Evolutionary conservation across 2,329 filamentous ascomycete genomes (phyloP), one percentile per base, ranked within the genome.

Genomic region (Torrubiellomyces zombiae): DNA sequence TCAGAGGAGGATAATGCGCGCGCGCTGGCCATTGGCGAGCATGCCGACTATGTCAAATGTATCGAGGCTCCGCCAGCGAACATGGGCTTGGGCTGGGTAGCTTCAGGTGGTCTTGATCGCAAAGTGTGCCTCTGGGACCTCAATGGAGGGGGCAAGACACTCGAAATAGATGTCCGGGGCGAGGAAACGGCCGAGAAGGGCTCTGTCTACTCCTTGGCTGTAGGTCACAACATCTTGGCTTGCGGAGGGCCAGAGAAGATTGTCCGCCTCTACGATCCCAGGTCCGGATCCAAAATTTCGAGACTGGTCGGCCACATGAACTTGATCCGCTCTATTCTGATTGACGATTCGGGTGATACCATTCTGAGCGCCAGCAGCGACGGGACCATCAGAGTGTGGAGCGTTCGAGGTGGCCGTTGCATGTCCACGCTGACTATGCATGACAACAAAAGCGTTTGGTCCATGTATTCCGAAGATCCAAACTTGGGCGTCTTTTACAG

Each of bases 381-480:
- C 48, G 83, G 92, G 53, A 95, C 89, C 0, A 76, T 98, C 56
- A 98, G 98, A 56, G 72, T 95, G 29, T 98, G 89, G 89, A 94
- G 85, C 37, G 75, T 95, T 38, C 89, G 80, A 8, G 86, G 83
- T 13, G 89, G 89, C 28, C 68, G 89, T 38, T 98, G 89, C 60
- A 86, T 95, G 76, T 82, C 94, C 51, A 98, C 89, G 1, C 67
- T 98, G 39, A 94, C 85, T 27, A 98, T 98, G 89, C 89, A 98
- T 54, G 92, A 92, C 44, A n/a, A n/a, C n/a, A 83, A 93, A 44
- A 94, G 85, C 45, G 81, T 98, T 13, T 98, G 89, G 89, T 91
- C 82, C 2, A 61, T 98, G 13, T 92, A 78, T 50, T 94, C 89
- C 0, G 75, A 86, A 27, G 72, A 92, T 39, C 83, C 85, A 1